A percentile compares a stretch with the other conserved stretches of the same genome.
phyloP scores from a whole-genome alignment of 805 yeast genomes.

The Pichia eremophila region DNA sequence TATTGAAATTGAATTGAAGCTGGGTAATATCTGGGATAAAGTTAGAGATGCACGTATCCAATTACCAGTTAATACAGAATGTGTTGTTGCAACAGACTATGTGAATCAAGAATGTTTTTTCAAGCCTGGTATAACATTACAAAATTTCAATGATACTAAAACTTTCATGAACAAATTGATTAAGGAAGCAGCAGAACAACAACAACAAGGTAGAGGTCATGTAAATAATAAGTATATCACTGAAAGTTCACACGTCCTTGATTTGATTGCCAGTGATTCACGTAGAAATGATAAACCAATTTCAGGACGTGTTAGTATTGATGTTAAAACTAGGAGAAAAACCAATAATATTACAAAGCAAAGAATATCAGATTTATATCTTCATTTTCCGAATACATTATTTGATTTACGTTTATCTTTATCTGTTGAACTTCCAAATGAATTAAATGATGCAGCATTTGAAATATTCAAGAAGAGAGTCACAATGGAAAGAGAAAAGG shows the following conservation, averaged over 20 bases:
- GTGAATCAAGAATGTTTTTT: slow-evolving; percentile 47
- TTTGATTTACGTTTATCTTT: slow-evolving; percentile 72
- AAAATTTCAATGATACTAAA: slow-evolving; percentile 48
- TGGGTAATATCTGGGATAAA: slow-evolving; percentile 63
- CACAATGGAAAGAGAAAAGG: slow-evolving; percentile 54
- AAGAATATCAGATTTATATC: slow-evolving; percentile 60
- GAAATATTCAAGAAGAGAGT: slow-evolving; percentile 42
- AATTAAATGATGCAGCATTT: slow-evolving; percentile 41
- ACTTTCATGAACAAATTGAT: slow-evolving; percentile 48
- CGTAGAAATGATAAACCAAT: slow-evolving; percentile 57
- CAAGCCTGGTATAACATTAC: slow-evolving; percentile 57
- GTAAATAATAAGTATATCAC: slow-evolving; percentile 40
- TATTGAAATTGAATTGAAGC: slow-evolving; percentile 66
- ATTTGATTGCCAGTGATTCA: slow-evolving; percentile 53
- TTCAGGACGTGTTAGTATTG: slow-evolving; percentile 57
- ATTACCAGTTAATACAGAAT: slow-evolving; percentile 61
- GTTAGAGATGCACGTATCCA: slow-evolving; percentile 51
- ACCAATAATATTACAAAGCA: slow-evolving; percentile 65
- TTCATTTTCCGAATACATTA: slow-evolving; percentile 67
- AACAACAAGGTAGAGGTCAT: slow-evolving; percentile 8
- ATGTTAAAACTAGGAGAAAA: slow-evolving; percentile 55
- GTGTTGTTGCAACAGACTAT: slow-evolving; percentile 40
- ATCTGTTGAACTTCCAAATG: slow-evolving; percentile 67
- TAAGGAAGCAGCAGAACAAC: slow-evolving; percentile 15
- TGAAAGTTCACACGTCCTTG: slow-evolving; percentile 54